Conservation (phyloP, 352 stramenopile species). For the Phytophthora crassamura region DNA sequence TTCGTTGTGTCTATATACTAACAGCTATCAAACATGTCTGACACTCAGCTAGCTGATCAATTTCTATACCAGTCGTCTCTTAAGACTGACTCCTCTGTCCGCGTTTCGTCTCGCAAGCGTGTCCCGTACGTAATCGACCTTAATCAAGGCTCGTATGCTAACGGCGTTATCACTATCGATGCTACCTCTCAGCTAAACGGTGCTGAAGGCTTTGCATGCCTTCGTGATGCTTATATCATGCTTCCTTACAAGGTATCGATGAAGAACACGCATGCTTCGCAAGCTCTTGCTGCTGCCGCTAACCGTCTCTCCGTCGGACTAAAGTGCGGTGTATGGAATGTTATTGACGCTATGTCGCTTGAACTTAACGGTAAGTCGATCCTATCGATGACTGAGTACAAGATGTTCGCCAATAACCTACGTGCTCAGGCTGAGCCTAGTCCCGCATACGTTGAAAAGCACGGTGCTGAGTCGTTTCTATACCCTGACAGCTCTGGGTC, state of each 20-base stretch:
- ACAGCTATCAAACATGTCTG: too few relatives aligned
- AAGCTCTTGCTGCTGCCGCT: neutral
- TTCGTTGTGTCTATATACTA: too few relatives aligned
- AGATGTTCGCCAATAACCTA: neutral
- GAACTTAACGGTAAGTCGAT: constrained; percentile 3
- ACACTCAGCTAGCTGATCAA: too few relatives aligned
- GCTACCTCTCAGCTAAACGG: constrained; percentile 6
- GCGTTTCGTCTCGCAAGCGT: too few relatives aligned
- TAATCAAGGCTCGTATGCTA: constrained; percentile 5
- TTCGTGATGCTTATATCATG: constrained; percentile 9
- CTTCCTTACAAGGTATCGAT: constrained; percentile 8
- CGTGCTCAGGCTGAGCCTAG: neutral
- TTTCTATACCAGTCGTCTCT: too few relatives aligned
- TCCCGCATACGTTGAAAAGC: neutral
- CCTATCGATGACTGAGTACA: neutral
- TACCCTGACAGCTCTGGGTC: neutral
- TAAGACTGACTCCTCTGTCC: too few relatives aligned
- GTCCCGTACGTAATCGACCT: neutral
- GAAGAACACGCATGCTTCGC: neutral
- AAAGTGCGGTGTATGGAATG: neutral
- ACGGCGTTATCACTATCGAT: constrained; percentile 11
- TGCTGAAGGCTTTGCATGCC: neutral
- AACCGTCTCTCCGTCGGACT: neutral
- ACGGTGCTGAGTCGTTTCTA: neutral
- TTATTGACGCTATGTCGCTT: constrained; percentile 5